Evolutionary conservation across 331 rosid genomes (phyloP).

Genomic region (Rhamnella rubrinervis): DNA sequence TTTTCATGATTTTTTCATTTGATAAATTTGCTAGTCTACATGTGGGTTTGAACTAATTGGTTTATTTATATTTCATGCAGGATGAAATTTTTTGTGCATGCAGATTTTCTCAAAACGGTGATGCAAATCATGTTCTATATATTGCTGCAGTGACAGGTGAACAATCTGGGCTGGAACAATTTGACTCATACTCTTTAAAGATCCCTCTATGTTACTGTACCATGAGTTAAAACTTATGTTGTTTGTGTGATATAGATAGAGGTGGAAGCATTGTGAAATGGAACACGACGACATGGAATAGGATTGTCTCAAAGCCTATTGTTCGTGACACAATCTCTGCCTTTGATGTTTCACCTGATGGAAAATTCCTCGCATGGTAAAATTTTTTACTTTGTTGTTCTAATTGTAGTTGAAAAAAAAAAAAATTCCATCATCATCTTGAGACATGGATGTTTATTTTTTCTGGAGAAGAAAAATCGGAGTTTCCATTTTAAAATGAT

Average conservation of each 20-base stretch:
- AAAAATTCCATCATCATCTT: neutral
- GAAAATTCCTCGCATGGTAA: constrained; percentile 87
- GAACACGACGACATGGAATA: constrained; percentile 74
- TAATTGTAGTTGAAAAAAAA: constrained; percentile 5
- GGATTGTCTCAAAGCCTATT: constrained; percentile 58
- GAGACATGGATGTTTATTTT: neutral
- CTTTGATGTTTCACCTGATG: constrained; percentile 77
- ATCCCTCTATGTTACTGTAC: constrained; percentile 7
- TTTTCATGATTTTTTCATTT: neutral
- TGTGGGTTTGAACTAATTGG: constrained; percentile 25
- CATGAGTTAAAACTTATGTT: constrained; percentile 18
- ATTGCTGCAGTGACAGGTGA: constrained; percentile 61
- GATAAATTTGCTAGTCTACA: neutral
- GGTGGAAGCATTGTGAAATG: constrained; percentile 78
- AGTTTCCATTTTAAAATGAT: neutral
- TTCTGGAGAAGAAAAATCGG: neutral
- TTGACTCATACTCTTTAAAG: neutral
- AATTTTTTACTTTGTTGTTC: constrained; percentile 15
- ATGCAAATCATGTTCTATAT: constrained; percentile 51
- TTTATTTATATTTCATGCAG: constrained; percentile 44
- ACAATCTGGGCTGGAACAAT: neutral
- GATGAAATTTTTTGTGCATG: constrained; percentile 69
- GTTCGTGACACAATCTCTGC: constrained; percentile 62
- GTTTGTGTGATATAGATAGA: constrained; percentile 42
- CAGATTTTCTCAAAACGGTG: constrained; percentile 67